Conservation (phyloP, 2,329 filamentous ascomycete genomes). For the Dactylellina parvicollis region DNA sequence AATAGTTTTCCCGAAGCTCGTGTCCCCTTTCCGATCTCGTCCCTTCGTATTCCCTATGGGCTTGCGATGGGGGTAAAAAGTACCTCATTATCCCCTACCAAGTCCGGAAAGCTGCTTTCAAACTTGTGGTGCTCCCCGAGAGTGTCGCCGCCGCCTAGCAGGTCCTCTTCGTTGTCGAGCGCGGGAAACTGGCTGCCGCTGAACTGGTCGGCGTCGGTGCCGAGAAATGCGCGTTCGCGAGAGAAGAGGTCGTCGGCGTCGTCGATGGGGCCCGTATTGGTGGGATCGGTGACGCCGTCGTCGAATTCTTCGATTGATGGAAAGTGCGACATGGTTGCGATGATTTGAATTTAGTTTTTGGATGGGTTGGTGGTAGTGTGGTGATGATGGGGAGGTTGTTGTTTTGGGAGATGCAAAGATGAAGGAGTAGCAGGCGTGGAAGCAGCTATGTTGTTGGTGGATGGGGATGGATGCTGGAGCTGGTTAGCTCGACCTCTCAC, state of each 20-base stretch:
- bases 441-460: background rate
- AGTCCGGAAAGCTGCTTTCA: conserved; percentile 88
- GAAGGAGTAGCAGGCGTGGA: conserved; percentile 4
- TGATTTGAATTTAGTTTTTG: too few species aligned
- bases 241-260: conserved; percentile 83
- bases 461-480: background rate
- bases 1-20: background rate
- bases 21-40: background rate
- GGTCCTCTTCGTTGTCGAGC: conserved; percentile 70
- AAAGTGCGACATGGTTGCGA: conserved; percentile 76
- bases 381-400: background rate
- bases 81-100: conserved; percentile 67
- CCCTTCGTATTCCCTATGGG: background rate
- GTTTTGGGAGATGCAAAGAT: conserved; percentile 12
- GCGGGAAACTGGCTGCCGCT: conserved; percentile 62
- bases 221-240: conserved; percentile 87
- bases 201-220: conserved; percentile 93
- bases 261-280: conserved; percentile 66
- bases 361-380: background rate
- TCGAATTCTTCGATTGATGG: conserved; percentile 82
- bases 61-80: background rate
- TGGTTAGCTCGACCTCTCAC: conserved; percentile 5
- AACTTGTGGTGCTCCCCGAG: conserved; percentile 68
- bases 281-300: conserved; percentile 62
- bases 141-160: conserved; percentile 74